Percentiles rank a stretch among this genome's conserved stretches.
These are phyloP conservation scores for Scheffersomyces segobiensis DNA, from an alignment of 1,139 yeast species.

Conservation along the genomic window DNA sequence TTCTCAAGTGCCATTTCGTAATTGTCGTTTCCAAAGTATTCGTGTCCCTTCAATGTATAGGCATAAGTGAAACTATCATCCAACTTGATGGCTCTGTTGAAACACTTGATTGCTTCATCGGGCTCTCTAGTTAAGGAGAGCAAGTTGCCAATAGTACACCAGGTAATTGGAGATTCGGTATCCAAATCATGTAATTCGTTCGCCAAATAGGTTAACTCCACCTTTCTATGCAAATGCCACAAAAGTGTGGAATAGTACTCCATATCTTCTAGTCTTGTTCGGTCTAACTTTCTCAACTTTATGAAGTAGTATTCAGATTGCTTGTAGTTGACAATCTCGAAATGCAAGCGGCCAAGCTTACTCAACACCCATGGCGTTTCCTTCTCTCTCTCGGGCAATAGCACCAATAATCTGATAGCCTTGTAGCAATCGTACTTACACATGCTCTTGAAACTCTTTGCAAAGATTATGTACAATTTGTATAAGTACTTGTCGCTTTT, in stretches of 20 bases:
- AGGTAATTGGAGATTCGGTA: constrained; percentile 71
- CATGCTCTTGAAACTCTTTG: constrained; percentile 65
- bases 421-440: constrained; percentile 74
- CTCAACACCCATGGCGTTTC: constrained; percentile 87
- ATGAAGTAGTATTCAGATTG: constrained; percentile 68
- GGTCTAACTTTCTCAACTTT: constrained; percentile 64
- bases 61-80: constrained; percentile 84
- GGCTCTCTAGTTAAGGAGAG: constrained; percentile 83
- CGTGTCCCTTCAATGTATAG: constrained; percentile 92
- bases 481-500: constrained; percentile 48
- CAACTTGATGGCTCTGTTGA: constrained; percentile 72
- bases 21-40: constrained; percentile 83
- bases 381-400: constrained; percentile 62
- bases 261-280: constrained; percentile 87
- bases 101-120: constrained; percentile 87
- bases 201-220: constrained; percentile 77
- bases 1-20: constrained; percentile 86
- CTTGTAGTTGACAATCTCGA: constrained; percentile 84
- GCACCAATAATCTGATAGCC: constrained; percentile 69
- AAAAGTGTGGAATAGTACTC: constrained; percentile 85
- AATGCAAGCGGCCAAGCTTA: constrained; percentile 76
- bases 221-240: constrained; percentile 89
- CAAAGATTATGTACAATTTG: constrained; percentile 58
- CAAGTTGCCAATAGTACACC: constrained; percentile 92
- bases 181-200: constrained; percentile 76